Evolutionary conservation across 306 rosid genomes (phyloP), one percentile per base, ranked within the genome.

Genomic region (Glycine soja): DNA sequence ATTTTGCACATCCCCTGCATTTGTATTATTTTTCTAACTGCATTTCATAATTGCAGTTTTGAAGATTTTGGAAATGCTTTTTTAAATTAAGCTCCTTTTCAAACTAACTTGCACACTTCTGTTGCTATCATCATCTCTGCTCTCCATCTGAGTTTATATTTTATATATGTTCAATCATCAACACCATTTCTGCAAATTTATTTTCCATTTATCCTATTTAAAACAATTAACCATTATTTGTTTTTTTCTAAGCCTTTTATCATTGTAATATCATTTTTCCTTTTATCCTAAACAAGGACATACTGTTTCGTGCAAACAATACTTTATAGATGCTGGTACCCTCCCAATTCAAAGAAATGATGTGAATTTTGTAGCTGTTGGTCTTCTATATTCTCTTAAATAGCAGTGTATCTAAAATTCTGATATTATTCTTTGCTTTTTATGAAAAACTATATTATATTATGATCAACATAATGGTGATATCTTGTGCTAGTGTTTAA

Each of bases 61-160:
- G 13, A 59, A 47, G 47, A 15, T 69, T 24, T 54, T 84, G 18
- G 77, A 62, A 61, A 65, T 59, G 9, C 30, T 46, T 36, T 68
- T 13, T 13, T 57, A 32, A 6, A 19, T 4, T 32, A 52, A 80
- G 53, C n/a, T 73, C 75, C 65, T 77, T 66, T 64, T 14, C 50
- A 50, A 43, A 19, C 52, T 53, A 53, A 36, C 51, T 64, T 76
- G 53, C 32, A 68, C 13, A 42, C 54, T 38, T 56, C 3, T 36
- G 70, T 70, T 19, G 24, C 10, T 11, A 36, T 72, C 82, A n/a
- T 71, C 52, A 85, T 70, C 63, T 62, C 42, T 46, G 66, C 70
- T 32, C 72, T 81, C 62, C 52, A 54, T 67, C 52, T 11, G 19
- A 71, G 3, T 64, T 65, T 18, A 72, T 18, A 57, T 70, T 51